Conservation (phyloP, 1,284 basidiomycete species). For the Singerocomus inundabilis region DNA sequence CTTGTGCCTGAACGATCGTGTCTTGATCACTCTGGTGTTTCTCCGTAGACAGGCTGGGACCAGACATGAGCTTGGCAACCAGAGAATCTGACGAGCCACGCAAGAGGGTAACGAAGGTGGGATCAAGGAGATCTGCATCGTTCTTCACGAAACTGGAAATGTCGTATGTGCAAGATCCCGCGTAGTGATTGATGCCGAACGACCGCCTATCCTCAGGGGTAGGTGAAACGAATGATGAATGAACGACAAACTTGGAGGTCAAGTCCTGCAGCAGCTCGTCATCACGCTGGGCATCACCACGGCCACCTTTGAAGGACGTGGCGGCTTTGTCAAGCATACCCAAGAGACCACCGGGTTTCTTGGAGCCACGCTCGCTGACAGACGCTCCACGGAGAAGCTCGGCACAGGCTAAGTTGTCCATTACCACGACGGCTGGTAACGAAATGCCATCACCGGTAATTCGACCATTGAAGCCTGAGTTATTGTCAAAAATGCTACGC, state of each 20-base stretch:
- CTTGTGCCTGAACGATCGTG: constrained; percentile 91
- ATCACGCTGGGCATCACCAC: constrained; percentile 68
- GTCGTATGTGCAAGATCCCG: constrained; percentile 78
- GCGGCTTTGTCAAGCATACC: constrained; percentile 77
- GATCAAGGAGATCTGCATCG: constrained; percentile 84
- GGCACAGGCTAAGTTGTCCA: constrained; percentile 79
- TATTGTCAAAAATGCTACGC: constrained; percentile 75
- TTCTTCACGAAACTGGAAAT: constrained; percentile 74
- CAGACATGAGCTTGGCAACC: constrained; percentile 83
- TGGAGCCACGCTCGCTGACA: constrained; percentile 59
- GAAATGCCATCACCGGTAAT: constrained; percentile 71
- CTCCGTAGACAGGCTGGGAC: constrained; percentile 85
- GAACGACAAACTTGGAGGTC: constrained; percentile 66
- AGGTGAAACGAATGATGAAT: constrained; percentile 71
- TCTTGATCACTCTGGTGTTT: constrained; percentile 78
- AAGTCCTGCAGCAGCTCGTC: constrained; percentile 75
- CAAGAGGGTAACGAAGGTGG: constrained; percentile 80
- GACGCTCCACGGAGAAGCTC: constrained; percentile 81
- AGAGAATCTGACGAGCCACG: constrained; percentile 74
- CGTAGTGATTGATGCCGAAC: constrained; percentile 90
- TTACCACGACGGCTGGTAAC: constrained; percentile 63
- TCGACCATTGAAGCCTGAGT: constrained; percentile 59
- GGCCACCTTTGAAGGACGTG: constrained; percentile 72
- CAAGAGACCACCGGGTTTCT: constrained; percentile 78
- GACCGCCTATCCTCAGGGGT: constrained; percentile 41